phyloP scores from a whole-genome alignment of 306 rosid genomes.

The Prunus armeniaca region DNA sequence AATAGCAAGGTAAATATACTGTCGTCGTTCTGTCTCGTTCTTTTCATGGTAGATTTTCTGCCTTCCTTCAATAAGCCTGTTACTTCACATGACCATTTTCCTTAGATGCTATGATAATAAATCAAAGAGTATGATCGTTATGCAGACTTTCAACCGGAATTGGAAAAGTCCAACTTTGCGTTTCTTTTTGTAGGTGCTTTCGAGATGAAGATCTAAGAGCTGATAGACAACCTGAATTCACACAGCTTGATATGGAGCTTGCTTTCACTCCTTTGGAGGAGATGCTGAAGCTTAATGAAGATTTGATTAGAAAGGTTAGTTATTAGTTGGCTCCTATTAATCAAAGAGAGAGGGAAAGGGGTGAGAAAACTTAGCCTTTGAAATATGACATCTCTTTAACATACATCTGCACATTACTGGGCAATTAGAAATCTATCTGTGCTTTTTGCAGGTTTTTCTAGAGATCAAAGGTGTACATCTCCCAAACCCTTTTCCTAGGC shows the following conservation, averaged over 20 bases:
- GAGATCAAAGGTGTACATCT: conserved; percentile 78
- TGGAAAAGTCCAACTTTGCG: neutral
- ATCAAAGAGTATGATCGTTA: neutral
- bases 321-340: neutral
- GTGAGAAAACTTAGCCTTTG: neutral
- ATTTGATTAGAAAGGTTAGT: conserved; percentile 83
- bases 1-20: conserved; percentile 65
- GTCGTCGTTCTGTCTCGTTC: neutral
- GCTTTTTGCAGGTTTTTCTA: conserved; percentile 71
- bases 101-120: neutral
- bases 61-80: neutral
- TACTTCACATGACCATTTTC: neutral
- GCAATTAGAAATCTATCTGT: conserved; percentile 16
- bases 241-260: conserved; percentile 96
- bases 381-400: neutral
- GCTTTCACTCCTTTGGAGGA: conserved; percentile 91
- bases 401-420: conserved; percentile 5
- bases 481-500: conserved; percentile 93
- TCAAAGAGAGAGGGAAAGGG: neutral
- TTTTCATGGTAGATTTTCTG: neutral
- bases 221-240: conserved; percentile 96
- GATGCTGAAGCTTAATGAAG: conserved; percentile 88
- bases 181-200: conserved; percentile 62
- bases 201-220: conserved; percentile 98
- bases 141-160: neutral